A percentile compares a stretch with the other conserved stretches of the same genome.
Evolutionary conservation across 2,329 filamentous ascomycete genomes (phyloP).

Genomic region (Lomentospora prolificans): DNA sequence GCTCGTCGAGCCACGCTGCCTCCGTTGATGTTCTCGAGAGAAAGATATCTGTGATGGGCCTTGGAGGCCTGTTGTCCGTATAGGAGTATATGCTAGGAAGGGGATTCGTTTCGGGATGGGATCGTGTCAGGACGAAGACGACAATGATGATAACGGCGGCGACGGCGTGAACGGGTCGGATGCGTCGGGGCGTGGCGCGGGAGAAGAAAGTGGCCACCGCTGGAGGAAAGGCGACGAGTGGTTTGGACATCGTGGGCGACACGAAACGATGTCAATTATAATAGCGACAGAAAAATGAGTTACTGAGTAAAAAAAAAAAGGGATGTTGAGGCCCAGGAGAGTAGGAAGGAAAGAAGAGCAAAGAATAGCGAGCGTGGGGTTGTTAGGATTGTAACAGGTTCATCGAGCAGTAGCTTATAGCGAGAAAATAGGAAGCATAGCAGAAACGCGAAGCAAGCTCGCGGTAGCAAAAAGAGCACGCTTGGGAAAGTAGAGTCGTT

Average conservation of each 20-base stretch:
- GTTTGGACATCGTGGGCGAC: constrained; percentile 1
- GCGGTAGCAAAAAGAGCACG: background rate
- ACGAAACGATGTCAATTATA: background rate
- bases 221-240: background rate
- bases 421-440: background rate
- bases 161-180: constrained; percentile 11
- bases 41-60: constrained; percentile 23
- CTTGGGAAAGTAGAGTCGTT: background rate
- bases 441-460: background rate
- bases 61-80: constrained; percentile 13
- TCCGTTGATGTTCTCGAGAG: constrained; percentile 20
- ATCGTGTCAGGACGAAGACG: constrained; percentile 12
- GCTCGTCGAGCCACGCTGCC: constrained; percentile 24
- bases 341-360: background rate
- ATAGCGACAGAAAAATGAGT: too few species aligned
- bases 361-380: background rate
- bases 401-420: background rate
- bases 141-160: constrained; percentile 11
- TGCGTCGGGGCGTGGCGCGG: constrained; percentile 10
- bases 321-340: background rate
- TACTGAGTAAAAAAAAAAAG: background rate
- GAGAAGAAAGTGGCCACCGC: background rate
- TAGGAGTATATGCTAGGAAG: constrained; percentile 9
- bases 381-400: background rate
- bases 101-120: constrained; percentile 4